These are phyloP conservation scores for Eurotiales sp. DNA, from an alignment of 2,329 filamentous ascomycete genomes.

Conservation along the genomic window DNA sequence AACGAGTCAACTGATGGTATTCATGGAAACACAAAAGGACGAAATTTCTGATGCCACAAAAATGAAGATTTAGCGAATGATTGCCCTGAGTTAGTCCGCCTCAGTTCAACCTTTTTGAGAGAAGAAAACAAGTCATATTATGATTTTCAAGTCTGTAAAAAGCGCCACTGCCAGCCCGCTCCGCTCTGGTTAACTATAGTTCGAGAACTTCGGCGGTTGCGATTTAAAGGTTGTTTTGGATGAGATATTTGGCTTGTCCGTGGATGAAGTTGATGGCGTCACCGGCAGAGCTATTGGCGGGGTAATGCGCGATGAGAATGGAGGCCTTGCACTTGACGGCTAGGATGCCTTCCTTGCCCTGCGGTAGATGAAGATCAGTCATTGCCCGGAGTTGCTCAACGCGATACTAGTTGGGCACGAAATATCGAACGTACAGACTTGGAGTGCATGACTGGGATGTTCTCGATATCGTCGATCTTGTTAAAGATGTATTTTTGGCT, in stretches of 20 bases:
- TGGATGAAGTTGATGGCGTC: conserved; percentile 76
- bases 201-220: not conserved
- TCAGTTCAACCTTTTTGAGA: too few species aligned
- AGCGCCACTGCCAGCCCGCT: too few species aligned
- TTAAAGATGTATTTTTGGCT: conserved; percentile 59
- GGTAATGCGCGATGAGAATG: conserved; percentile 84
- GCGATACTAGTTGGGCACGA: too few species aligned
- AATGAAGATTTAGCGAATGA: not conserved
- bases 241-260: conserved; percentile 81
- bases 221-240: conserved; percentile 46
- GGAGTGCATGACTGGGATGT: conserved; percentile 11
- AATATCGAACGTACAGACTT: conserved; percentile 10
- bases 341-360: conserved; percentile 77
- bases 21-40: not conserved
- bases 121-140: too few species aligned
- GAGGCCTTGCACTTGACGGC: conserved; percentile 85
- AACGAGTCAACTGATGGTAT: not conserved
- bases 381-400: too few species aligned
- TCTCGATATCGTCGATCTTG: conserved; percentile 11
- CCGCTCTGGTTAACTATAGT: too few species aligned
- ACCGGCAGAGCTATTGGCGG: conserved; percentile 67
- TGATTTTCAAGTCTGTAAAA: too few species aligned
- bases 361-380: conserved; percentile 12
- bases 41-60: not conserved
- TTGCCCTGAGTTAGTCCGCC: not conserved